Evolutionary conservation across 768 basidiomycete genomes (phyloP).

Genomic region (Lanmaoa rubissima): DNA sequence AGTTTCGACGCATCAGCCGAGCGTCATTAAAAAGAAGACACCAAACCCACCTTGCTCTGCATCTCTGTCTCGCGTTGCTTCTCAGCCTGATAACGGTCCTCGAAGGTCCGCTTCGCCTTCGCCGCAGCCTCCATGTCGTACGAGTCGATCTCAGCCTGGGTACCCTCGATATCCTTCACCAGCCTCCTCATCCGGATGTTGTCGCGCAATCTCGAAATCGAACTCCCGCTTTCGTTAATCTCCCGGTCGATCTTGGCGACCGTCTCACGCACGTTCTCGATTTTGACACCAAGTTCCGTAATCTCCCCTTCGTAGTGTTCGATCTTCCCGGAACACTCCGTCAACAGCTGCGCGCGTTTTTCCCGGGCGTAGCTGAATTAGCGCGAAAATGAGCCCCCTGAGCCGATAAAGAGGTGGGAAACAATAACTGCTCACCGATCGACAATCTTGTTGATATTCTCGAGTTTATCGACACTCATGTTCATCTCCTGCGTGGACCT

Average conservation of each 20-base stretch:
- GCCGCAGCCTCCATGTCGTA: conserved; percentile 86
- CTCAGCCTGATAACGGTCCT: conserved; percentile 70
- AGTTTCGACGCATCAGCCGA: conserved; percentile 2
- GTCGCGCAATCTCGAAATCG: conserved; percentile 69
- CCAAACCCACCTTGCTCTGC: conserved; percentile 56
- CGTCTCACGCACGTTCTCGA: conserved; percentile 40
- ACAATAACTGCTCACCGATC: no score
- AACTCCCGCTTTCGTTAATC: conserved; percentile 72
- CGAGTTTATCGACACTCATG: conserved; percentile 59
- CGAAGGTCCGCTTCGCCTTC: conserved; percentile 80
- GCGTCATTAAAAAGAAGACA: background rate
- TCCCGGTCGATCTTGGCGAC: conserved; percentile 71
- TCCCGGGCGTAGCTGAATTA: conserved; percentile 69
- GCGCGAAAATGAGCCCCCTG: background rate
- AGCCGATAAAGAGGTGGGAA: no score
- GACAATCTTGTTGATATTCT: conserved; percentile 56
- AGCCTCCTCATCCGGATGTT: conserved; percentile 79
- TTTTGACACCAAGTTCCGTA: conserved; percentile 36
- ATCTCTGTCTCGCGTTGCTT: conserved; percentile 72
- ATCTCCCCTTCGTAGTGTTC: conserved; percentile 48
- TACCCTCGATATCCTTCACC: conserved; percentile 59
- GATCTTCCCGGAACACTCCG: conserved; percentile 57
- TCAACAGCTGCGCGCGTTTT: conserved; percentile 57
- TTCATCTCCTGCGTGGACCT: conserved; percentile 61
- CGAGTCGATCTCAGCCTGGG: conserved; percentile 68